Conservation (phyloP, 2,329 filamentous ascomycete species). For the Cercospora sp. region DNA sequence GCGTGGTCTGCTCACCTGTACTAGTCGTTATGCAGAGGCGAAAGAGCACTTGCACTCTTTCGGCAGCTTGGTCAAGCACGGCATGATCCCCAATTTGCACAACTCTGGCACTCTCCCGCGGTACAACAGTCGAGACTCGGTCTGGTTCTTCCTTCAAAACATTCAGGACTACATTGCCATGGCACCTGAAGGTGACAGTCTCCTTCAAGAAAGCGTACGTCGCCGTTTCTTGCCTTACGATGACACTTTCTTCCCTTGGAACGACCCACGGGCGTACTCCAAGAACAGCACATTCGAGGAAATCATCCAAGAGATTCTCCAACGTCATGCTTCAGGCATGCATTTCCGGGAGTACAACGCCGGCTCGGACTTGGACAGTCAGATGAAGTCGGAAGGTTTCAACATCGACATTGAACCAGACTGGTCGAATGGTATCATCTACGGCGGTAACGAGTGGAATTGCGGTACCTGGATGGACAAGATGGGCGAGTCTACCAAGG, state of each 20-base stretch:
- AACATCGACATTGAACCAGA: constrained; percentile 88
- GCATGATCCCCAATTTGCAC: constrained; percentile 94
- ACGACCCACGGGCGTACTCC: constrained; percentile 84
- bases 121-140: constrained; percentile 93
- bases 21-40: constrained; percentile 82
- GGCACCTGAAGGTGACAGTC: constrained; percentile 70
- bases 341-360: constrained; percentile 94
- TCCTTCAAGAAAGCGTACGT: constrained; percentile 75
- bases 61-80: constrained; percentile 93
- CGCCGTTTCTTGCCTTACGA: constrained; percentile 92
- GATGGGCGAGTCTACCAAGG: constrained; percentile 96
- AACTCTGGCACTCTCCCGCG: constrained; percentile 81
- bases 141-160: constrained; percentile 97
- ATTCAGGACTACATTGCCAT: constrained; percentile 90
- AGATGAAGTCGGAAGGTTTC: constrained; percentile 93
- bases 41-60: constrained; percentile 94
- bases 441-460: constrained; percentile 90
- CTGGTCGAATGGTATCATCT: constrained; percentile 87
- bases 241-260: constrained; percentile 84
- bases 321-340: constrained; percentile 86
- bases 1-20: constrained; percentile 86
- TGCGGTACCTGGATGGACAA: constrained; percentile 99
- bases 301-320: constrained; percentile 87
- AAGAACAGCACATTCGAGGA: constrained; percentile 80
- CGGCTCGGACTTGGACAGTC: constrained; percentile 79